Base-by-base conservation (phyloP, 768 basidiomycete genomes). In the Hygrophorus russula region DNA sequence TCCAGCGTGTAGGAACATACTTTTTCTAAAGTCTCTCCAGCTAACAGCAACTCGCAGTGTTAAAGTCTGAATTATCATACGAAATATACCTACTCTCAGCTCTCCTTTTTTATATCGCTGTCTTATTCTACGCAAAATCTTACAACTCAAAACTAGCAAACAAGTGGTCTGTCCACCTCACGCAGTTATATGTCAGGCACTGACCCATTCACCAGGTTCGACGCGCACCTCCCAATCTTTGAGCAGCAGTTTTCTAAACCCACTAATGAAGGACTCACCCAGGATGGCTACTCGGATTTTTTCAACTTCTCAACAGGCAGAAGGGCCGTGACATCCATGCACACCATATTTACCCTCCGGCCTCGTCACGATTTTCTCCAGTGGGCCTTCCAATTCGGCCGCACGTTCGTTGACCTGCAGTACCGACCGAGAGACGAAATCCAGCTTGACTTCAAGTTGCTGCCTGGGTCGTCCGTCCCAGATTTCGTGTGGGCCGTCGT, bases 241-340 rank as follows among this genome's bases (percentile, higher is more conserved):
- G 58, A 69, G 36, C 60, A 71, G 29, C 89, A 94, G 59, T 96
- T 96, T 65, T 79, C 86, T 9, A 71, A 65, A 36, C 82, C 88
- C 1, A 66, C 70, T 7, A 67, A 65, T 29, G 64, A 64, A 4
- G 76, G 74, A 8, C 61, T 83, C 39, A 69, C 70, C 28, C 44
- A 68, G 32, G 89, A 91, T 53, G 88, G 87, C 14, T 68, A 80
- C 52, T 70, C 79, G 2, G 87, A 90, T 64, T 84, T 79, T 56
- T 86, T 89, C 67, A 71, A 72, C 56, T 96, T 85, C 64, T 88
- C 88, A 33, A 91, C 90, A 2, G 92, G 92, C 42, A 69, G 92
- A 47, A 82, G 84, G 46, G 78, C 76, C 50, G 57, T 91, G 44
- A 64, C 74, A 19, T 84, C 82, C 24, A 69, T 92, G 42, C 91